Evolutionary conservation across 2,329 filamentous ascomycete genomes (phyloP), one percentile per base, ranked within the genome.

Genomic region (Venturia oleaginea): DNA sequence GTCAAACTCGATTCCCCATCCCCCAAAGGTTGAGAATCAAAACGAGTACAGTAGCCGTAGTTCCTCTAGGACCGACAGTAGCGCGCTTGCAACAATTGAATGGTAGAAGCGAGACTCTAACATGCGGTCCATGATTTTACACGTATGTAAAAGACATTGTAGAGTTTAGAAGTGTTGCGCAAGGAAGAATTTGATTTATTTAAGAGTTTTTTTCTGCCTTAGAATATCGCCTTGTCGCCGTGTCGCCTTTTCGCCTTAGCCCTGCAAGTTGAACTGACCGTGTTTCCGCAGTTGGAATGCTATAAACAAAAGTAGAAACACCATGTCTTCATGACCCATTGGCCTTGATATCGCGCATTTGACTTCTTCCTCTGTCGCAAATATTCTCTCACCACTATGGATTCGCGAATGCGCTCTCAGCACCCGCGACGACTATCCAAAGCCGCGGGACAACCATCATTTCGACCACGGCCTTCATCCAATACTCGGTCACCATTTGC

Each of bases 31-130:
- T 72, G 76, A 72, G 32, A 72, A 76, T 73, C 72, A 72, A 77
- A 77, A 84, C 1, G 22, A 55, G 37, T 40, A 57, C 32, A 57
- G 24, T 62, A 32, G 30, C 48, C 80, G 80, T 78, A 77, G 80
- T 81, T 85, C 81, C 75, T 89, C 90, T 95, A 91, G 89, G 93
- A 89, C 90, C 83, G 90, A 92, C 91, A 87, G 92, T 92, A 99
- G 94, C 94, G 91, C 93, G 92, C 90, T 81, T 91, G 90, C 86
- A 92, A 91, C 89, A 85, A 97, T 84, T 91, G 90, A 92, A 72
- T 75, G 86, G 89, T 86, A 90, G 86, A 86, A 89, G 89, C 92
- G 93, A 95, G 94, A 99, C 94, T 99, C 94, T 97, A 97, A 93
- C 90, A 90, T 90, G 86, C 88, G 89, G 46, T 27, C 46, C 88